Conservation (phyloP, 106 monocot species). For the Acorus gramineus region DNA sequence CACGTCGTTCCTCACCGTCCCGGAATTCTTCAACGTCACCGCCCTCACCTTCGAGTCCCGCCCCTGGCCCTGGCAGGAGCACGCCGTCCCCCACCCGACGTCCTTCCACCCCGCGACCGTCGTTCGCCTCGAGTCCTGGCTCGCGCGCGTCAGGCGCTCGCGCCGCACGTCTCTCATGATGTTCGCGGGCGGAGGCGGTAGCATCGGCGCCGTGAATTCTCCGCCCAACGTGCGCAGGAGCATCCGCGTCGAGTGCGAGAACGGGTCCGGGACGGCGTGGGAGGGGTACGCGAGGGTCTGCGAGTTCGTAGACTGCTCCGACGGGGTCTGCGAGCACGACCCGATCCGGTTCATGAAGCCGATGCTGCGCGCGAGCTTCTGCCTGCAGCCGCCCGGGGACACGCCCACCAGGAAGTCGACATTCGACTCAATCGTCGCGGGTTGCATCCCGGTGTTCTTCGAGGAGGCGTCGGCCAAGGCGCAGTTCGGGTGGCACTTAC, state of each 20-base stretch:
- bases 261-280: constrained; percentile 23
- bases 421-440: constrained; percentile 82
- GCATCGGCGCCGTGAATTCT: constrained; percentile 8
- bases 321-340: constrained; percentile 54
- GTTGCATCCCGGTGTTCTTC: constrained; percentile 92
- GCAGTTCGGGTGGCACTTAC: constrained; percentile 88
- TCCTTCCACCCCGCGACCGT: constrained; percentile 82
- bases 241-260: constrained; percentile 66
- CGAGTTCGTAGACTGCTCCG: constrained; percentile 80
- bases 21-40: constrained; percentile 65
- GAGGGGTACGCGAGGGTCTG: constrained; percentile 16
- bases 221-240: constrained; percentile 61
- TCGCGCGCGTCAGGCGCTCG: constrained; percentile 43
- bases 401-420: constrained; percentile 68
- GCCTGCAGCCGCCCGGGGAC: constrained; percentile 92
- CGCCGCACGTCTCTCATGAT: constrained; percentile 44
- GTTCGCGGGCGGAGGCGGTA: constrained; percentile 66
- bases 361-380: constrained; percentile 77
- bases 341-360: constrained; percentile 63
- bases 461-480: constrained; percentile 53
- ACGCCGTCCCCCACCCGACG: constrained; percentile 66
- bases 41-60: constrained; percentile 55
- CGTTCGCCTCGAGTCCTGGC: constrained; percentile 48
- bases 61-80: constrained; percentile 83
- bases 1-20: constrained; percentile 63